Evolutionary conservation across 768 basidiomycete species (phyloP), one percentile per base, ranked within the genome.

Genomic region (Rhodosporidiobolus sp.): DNA sequence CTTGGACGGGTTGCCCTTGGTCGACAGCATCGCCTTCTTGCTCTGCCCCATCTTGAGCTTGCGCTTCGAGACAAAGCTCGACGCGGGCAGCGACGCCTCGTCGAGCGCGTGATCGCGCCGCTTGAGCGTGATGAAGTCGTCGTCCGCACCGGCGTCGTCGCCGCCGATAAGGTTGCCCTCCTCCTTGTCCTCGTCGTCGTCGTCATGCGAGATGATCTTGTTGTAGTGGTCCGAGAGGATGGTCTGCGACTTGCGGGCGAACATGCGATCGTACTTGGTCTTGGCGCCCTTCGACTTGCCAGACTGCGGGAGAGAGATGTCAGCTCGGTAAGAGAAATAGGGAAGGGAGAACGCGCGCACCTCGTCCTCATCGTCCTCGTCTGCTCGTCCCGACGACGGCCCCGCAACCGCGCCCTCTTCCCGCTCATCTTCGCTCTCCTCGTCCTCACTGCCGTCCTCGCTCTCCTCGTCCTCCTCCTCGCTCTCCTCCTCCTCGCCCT

Each of bases 201-300:
- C 80, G 5, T 76, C 78, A 35, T 73, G 76, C 72, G 91, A 90
- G 70, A 98, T 84, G 50, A 99, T 88, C 78, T 91, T 92, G 68
- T 84, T 85, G 83, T 96, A 97, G 81, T 96, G 94, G 70, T 88
- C 87, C 0, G 94, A 92, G 45, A 97, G 85, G 60, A 97, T 88
- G 74, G 88, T 89, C 80, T 96, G 94, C 80, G 96, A 97, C 81
- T 92, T 95, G 67, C 94, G 87, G 79, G 91, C 90, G 80, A 97
- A 98, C 94, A 99, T 97, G 63, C 92, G 87, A 81, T 97, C 95
- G 80, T 97, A 96, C 82, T 95, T 97, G 5, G 95, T 97, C 74
- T 77, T 70, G 68, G 67, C 67, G 38, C 69, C 72, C 69, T 48
- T 69, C 43, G 22, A 30, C 56, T 49, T 58, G 53, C 57, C 65